Conservation (phyloP, 2,329 filamentous ascomycete genomes). For the Ustilaginoidea virens region DNA sequence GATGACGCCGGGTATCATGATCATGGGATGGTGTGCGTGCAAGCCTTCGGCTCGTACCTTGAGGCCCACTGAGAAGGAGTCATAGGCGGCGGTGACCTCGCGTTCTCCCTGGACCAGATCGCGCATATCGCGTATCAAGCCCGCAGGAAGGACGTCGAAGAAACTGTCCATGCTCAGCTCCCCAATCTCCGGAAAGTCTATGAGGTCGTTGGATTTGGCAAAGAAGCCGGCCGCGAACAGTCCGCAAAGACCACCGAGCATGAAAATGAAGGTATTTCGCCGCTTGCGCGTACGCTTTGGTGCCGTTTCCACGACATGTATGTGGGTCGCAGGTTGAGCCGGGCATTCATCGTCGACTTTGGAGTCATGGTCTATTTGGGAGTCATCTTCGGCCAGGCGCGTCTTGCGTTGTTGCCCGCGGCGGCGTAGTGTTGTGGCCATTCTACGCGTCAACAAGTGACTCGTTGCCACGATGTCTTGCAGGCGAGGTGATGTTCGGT, state of each 20-base stretch:
- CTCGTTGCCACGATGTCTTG: background rate
- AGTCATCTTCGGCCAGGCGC: too few relatives aligned
- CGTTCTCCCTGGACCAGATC: conserved; percentile 79
- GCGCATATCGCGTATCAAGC: conserved; percentile 70
- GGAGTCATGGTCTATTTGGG: conserved; percentile 10
- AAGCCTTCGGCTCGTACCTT: conserved; percentile 73
- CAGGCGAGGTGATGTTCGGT: background rate
- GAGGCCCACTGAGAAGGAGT: conserved; percentile 82
- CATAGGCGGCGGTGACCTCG: conserved; percentile 69
- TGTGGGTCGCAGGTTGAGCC: conserved; percentile 14
- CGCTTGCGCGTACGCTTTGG: conserved; percentile 46
- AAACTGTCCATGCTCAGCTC: conserved; percentile 75
- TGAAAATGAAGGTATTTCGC: conserved; percentile 68
- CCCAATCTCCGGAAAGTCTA: conserved; percentile 55
- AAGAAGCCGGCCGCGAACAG: conserved; percentile 82
- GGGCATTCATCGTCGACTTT: conserved; percentile 14
- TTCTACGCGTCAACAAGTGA: too few relatives aligned
- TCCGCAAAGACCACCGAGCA: conserved; percentile 78
- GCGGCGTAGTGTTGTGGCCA: conserved; percentile 19
- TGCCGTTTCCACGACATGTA: conserved; percentile 28
- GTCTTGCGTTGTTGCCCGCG: conserved; percentile 12
- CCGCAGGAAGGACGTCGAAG: conserved; percentile 75
- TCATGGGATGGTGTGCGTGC: conserved; percentile 67
- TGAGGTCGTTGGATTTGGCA: conserved; percentile 75
- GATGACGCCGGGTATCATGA: conserved; percentile 97